These are phyloP conservation scores for Plasmodium knowlesi DNA, from an alignment of 169 alveolate species.

Conservation along the genomic window DNA sequence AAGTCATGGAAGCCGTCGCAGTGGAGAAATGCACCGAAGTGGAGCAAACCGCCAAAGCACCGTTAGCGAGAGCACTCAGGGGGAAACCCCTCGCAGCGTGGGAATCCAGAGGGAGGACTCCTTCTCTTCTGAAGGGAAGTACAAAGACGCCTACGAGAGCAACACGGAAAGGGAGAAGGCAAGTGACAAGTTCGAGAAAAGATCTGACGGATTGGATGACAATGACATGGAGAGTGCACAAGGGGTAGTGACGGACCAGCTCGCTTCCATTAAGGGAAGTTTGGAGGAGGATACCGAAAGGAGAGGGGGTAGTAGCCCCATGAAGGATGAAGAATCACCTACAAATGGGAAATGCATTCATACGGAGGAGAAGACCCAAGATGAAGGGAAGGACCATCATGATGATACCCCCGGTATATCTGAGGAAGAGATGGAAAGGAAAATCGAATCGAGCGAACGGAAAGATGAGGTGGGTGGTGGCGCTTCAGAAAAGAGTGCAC, in stretches of 20 bases:
- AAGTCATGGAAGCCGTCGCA: neutral
- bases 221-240: neutral
- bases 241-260: neutral
- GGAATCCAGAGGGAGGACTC: neutral
- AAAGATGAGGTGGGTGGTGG: neutral
- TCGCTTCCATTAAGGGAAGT: neutral
- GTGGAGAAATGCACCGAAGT: neutral
- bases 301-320: neutral
- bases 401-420: neutral
- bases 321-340: neutral
- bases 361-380: neutral
- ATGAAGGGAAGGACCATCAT: neutral
- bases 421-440: neutral
- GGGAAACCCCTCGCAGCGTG: neutral
- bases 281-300: neutral
- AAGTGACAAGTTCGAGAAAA: neutral
- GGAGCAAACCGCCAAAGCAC: neutral
- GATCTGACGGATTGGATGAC: neutral
- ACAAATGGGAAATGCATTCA: neutral
- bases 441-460: neutral
- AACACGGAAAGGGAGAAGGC: neutral
- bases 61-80: conserved; percentile 3
- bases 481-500: neutral
- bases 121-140: neutral
- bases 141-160: conserved; percentile 22